Conservation (phyloP, 2,329 filamentous ascomycete species). For the Fusarium marasasianum region DNA sequence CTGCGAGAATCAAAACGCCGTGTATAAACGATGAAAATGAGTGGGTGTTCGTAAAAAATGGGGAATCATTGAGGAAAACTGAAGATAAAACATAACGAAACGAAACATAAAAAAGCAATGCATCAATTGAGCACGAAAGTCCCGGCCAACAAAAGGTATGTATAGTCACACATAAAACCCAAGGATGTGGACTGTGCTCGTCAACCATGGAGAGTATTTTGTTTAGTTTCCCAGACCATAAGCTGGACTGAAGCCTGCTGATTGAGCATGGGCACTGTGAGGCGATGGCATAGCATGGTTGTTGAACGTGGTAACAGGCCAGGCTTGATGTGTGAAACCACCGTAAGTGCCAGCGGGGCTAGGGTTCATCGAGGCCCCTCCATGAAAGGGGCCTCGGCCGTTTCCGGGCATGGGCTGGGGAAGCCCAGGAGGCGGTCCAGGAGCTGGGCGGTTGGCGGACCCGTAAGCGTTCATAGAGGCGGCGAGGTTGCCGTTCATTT, state of each 20-base stretch:
- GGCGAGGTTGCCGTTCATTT: conserved; percentile 66
- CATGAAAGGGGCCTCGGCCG: conserved; percentile 39
- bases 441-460: conserved; percentile 79
- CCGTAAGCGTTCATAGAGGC: conserved; percentile 68
- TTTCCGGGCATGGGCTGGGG: conserved; percentile 72
- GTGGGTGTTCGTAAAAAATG: conserved; percentile 2
- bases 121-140: not conserved
- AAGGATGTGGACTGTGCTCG: not conserved
- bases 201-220: not conserved
- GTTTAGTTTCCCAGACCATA: conserved; percentile 3
- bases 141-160: not conserved
- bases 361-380: conserved; percentile 33
- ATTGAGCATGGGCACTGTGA: conserved; percentile 31
- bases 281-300: conserved; percentile 10
- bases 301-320: conserved; percentile 38
- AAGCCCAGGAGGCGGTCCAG: conserved; percentile 87
- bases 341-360: conserved; percentile 31
- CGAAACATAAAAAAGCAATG: not conserved
- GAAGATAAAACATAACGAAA: not conserved
- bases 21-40: conserved; percentile 14
- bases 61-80: conserved; percentile 30
- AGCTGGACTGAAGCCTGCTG: conserved; percentile 37
- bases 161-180: not conserved
- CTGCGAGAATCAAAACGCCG: conserved; percentile 19
- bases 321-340: conserved; percentile 32